Evolutionary conservation across 2,329 filamentous ascomycete genomes (phyloP).

Genomic region (Colletotrichum gigasporum): DNA sequence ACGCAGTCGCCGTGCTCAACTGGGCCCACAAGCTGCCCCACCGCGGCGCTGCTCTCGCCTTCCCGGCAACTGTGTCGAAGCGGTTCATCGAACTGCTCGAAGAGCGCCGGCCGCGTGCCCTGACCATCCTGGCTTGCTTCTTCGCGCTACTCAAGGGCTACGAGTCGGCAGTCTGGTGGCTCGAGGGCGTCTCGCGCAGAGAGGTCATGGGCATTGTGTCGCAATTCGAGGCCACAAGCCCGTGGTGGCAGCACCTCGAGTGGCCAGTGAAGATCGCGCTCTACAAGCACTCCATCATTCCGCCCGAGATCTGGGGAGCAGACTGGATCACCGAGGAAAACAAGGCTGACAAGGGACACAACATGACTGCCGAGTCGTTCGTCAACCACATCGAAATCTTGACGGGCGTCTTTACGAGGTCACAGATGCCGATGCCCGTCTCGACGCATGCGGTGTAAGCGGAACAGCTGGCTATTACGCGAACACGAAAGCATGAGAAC

Average conservation of each 20-base stretch:
- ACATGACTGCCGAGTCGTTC: slow-evolving; percentile 41
- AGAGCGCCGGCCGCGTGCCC: slow-evolving; percentile 66
- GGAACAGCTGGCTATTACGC: slow-evolving; percentile 23
- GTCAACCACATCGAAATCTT: slow-evolving; percentile 57
- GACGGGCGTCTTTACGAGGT: slow-evolving; percentile 47
- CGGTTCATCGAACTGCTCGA: slow-evolving; percentile 69
- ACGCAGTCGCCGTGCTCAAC: slow-evolving; percentile 72
- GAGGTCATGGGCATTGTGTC: slow-evolving; percentile 72
- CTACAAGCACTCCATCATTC: slow-evolving; percentile 63
- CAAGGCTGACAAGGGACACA: slow-evolving; percentile 41
- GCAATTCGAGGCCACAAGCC: slow-evolving; percentile 65
- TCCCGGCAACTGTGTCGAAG: slow-evolving; percentile 71
- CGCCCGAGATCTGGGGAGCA: slow-evolving; percentile 65
- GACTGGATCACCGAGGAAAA: slow-evolving; percentile 57
- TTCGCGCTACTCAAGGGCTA: slow-evolving; percentile 72
- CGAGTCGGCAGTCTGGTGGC: slow-evolving; percentile 71
- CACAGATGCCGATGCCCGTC: slow-evolving; percentile 38
- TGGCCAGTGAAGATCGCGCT: slow-evolving; percentile 69
- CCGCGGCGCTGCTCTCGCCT: slow-evolving; percentile 66
- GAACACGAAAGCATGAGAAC: slow-evolving; percentile 1
- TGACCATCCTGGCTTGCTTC: slow-evolving; percentile 73
- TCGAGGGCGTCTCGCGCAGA: slow-evolving; percentile 71
- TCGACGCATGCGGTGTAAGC: slow-evolving; percentile 24
- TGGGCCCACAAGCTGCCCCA: slow-evolving; percentile 71
- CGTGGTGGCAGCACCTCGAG: slow-evolving; percentile 70